Percentiles rank a stretch among this genome's conserved stretches.
Conservation (phyloP, 345 rosid genomes). For the Carallia brachiata region DNA sequence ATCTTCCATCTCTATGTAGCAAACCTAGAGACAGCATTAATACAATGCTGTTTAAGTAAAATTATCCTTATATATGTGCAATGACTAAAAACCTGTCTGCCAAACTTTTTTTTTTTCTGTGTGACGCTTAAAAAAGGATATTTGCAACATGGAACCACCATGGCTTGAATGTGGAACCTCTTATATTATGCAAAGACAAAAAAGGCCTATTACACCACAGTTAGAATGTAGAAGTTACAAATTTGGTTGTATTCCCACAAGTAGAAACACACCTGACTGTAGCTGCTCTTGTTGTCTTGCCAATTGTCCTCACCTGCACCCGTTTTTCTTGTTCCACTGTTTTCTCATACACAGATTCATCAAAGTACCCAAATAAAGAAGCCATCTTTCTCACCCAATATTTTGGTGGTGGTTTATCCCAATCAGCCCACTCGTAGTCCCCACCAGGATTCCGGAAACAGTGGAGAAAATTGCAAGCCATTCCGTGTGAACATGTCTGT, state of each 20-base stretch:
- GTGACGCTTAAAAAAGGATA: no score
- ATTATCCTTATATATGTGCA: no score
- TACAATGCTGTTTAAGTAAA: no score
- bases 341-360: constrained; percentile 39
- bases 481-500: constrained; percentile 95
- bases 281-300: constrained; percentile 31
- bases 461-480: constrained; percentile 91
- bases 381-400: constrained; percentile 82
- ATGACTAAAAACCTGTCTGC: no score
- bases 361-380: constrained; percentile 75
- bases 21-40: no score
- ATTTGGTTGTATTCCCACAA: constrained; percentile 3
- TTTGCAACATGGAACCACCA: no score
- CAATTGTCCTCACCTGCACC: constrained; percentile 30
- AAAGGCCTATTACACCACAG: neutral
- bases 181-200: neutral
- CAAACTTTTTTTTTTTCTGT: no score
- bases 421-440: constrained; percentile 98
- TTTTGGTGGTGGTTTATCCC: constrained; percentile 89
- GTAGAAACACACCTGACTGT: constrained; percentile 37
- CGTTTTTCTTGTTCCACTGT: constrained; percentile 35
- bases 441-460: constrained; percentile 97
- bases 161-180: no score
- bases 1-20: no score
- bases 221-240: neutral